A percentile compares a stretch with the other conserved stretches of the same genome.
These are phyloP conservation scores for Candida tibetensis DNA, from an alignment of 805 yeast species.

Conservation along the genomic window DNA sequence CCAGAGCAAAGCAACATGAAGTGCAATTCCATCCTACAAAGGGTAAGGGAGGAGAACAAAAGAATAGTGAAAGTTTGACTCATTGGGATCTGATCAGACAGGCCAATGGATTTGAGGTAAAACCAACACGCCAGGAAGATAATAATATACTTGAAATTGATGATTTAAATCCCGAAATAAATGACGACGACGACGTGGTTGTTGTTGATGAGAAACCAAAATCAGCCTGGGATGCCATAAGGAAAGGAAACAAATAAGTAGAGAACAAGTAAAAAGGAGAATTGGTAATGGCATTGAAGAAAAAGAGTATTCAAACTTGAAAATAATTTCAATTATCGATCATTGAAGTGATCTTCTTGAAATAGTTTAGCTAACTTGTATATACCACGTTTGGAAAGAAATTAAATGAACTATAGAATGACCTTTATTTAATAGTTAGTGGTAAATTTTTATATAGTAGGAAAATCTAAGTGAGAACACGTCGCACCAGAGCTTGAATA, in stretches of 20 bases:
- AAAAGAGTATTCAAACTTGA: too few relatives aligned
- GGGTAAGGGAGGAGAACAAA: neutral
- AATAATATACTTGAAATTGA: neutral
- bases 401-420: too few relatives aligned
- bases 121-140: neutral
- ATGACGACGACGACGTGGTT: conserved; percentile 2
- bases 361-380: too few relatives aligned
- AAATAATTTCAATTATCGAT: too few relatives aligned
- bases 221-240: conserved; percentile 23
- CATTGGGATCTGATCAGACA: conserved; percentile 38
- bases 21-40: conserved; percentile 19
- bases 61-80: too few relatives aligned
- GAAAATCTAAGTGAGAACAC: too few relatives aligned
- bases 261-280: neutral
- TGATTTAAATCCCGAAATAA: neutral
- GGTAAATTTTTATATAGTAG: too few relatives aligned
- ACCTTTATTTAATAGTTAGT: too few relatives aligned
- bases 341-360: too few relatives aligned
- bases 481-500: too few relatives aligned
- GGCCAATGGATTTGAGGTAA: conserved; percentile 25
- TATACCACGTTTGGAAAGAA: too few relatives aligned
- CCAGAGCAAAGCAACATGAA: conserved; percentile 25
- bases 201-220: conserved; percentile 4
- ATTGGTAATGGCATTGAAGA: too few relatives aligned
- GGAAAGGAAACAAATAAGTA: conserved; percentile 1